Base-by-base conservation (phyloP, 805 yeast genomes). In the Candida adriatica region DNA sequence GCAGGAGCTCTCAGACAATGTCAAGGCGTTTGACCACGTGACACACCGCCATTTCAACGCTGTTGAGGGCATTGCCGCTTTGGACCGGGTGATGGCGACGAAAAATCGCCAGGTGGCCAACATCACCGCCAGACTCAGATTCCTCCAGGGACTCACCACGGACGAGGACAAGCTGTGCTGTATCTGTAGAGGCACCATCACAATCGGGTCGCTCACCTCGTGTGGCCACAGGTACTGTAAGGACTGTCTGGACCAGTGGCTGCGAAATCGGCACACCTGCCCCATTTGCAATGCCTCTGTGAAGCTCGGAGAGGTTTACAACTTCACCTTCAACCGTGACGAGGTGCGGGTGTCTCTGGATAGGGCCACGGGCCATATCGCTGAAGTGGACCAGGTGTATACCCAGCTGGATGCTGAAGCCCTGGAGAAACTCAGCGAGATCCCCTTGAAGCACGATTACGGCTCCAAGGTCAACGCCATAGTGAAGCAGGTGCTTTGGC, bases 161-260 rank as follows among this genome's bases (percentile, higher is more conserved):
- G 52, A 53, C 6, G 33, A 35, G n/a, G 57, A 58, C 13, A 43
- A 45, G 33, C 56, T 68, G 13, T 92, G 98, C 55, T 70, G 78
- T 19, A 88, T 92, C 38, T 92, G 98, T 53, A 73, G 81, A 14
- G 68, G 76, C 4, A 52, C 70, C 2, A 84, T 87, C 30, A 62
- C 71, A 3, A 64, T 75, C 24, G 98, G 98, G 0, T 70, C 92
- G 0, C 61, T 92, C 34, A 80, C 95, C 0, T 75, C 75, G 8
- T 92, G 98, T 66, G 97, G 97, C 0, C 98, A 92, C 56, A 77
- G 76, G 44, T 92, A 81, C 51, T 92, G 98, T 53, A 71, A 74
- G 35, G 82, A 73, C 2, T 92, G 98, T 54, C 62, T 92, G 22
- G 66, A 60, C 13, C 75, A 66, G 33, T 92, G 98, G 98, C 51